Percentiles rank a stretch among this genome's conserved stretches.
phyloP scores from a whole-genome alignment of 495 filamentous ascomycete species.

The Baudoinia panamericana region DNA sequence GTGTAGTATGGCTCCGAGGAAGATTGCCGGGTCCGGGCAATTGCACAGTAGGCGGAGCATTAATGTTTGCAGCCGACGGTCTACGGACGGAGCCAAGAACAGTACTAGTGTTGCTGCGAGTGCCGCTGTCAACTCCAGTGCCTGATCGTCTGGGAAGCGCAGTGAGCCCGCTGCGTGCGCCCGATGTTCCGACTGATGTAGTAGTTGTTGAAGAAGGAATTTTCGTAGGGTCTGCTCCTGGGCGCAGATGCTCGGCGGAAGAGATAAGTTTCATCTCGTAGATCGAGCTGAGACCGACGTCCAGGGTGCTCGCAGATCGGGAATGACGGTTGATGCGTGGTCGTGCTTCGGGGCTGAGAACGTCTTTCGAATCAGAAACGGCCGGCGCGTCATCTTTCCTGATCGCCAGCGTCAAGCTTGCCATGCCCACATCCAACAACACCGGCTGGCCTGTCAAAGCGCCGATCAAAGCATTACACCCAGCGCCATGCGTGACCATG shows the following conservation, averaged over 20 bases:
- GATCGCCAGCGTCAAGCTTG: conserved; percentile 81
- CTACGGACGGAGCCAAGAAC: conserved; percentile 27
- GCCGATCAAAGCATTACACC: conserved; percentile 90
- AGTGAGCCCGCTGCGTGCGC: neutral
- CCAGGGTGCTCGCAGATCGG: conserved; percentile 25
- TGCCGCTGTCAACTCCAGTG: neutral
- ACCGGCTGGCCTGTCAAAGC: conserved; percentile 80
- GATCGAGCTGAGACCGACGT: conserved; percentile 37
- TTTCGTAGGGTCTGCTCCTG: conserved; percentile 30
- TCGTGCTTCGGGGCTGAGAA: neutral
- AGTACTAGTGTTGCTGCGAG: conserved; percentile 14
- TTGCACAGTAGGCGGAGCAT: neutral
- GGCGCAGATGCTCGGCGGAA: conserved; percentile 67
- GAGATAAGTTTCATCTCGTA: conserved; percentile 69
- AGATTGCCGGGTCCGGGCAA: no score
- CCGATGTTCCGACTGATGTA: neutral
- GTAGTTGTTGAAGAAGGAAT: conserved; percentile 7
- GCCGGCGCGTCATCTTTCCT: conserved; percentile 38
- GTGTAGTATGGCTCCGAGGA: no score
- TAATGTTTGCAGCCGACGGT: conserved; percentile 14
- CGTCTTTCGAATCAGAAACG: neutral
- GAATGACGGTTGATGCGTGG: conserved; percentile 1
- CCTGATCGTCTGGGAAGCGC: neutral
- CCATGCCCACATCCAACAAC: conserved; percentile 75
- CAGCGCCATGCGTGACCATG: conserved; percentile 91